Base-by-base conservation (phyloP, 352 stramenopile genomes). In the Phytopythium cucurbitacearum region DNA sequence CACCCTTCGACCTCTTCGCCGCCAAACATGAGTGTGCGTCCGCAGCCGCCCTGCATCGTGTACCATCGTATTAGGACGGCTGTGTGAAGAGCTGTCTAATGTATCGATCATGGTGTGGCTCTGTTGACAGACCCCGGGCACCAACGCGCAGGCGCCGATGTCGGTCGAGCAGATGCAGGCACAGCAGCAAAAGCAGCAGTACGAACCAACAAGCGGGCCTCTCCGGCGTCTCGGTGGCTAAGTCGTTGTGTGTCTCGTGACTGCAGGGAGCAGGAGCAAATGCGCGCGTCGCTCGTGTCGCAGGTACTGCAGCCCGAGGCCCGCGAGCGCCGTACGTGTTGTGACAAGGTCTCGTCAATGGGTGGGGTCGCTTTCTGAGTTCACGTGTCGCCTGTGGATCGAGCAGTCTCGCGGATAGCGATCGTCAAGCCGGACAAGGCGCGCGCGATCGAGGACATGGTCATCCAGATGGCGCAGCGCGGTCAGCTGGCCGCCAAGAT, bases 401-500 rank as follows among this genome's bases (percentile, higher is more conserved):
- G 52, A 13, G 5, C 40, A 94, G 85, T 94, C 50, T 83, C 79
- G 46, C 81, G 82, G 82, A 89, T 94, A 82, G 76, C 80, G 40
- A 94, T 94, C 51, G 85, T 94, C 9, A 94, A 94, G 75, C 82
- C 85, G 2, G 82, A 94, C 58, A 94, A 94, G 65, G 80, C 85
- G 16, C 79, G 80, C 11, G 80, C 77, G 21, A 87, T 94, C 43
- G 85, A 92, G 65, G 85, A 91, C 48, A 88, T 89, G 79, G 70
- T 94, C 38, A 80, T 92, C 37, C 74, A 93, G 65, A 92, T 94
- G 85, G 85, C 85, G 32, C 85, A 92, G 64, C 72, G 79, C n/a
- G 85, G 85, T 12, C 81, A 94, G 57, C 57, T 94, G 43, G 54
- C 76, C 7, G 60, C 76, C 60, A 90, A 91, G 59, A 91, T 94